Conservation (phyloP, 2,329 filamentous ascomycete genomes). For the Talaromyces sp. region DNA sequence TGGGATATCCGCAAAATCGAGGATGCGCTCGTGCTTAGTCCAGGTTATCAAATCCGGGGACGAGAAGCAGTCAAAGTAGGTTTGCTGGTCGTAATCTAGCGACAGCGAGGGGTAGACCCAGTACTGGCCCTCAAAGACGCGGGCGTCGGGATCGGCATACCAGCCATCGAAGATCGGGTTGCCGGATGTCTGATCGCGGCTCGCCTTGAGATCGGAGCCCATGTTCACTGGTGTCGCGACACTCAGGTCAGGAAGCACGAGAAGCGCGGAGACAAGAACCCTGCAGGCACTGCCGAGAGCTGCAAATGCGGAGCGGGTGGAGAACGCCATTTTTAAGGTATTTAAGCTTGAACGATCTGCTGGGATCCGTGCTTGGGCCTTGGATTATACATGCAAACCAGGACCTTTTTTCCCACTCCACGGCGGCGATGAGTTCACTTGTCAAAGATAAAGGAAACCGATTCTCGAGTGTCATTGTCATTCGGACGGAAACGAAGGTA, state of each 20-base stretch:
- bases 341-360: neutral
- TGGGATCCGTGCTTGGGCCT: neutral
- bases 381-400: neutral
- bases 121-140: constrained; percentile 41
- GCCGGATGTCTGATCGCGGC: constrained; percentile 10
- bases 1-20: constrained; percentile 33
- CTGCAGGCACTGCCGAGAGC: neutral
- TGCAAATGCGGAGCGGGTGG: constrained; percentile 7
- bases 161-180: constrained; percentile 46
- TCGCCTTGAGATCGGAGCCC: neutral
- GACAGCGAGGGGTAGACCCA: constrained; percentile 48
- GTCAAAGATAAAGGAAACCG: neutral
- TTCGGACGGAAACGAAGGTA: neutral
- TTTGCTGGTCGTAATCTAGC: constrained; percentile 41
- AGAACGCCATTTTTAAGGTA: constrained; percentile 1
- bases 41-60: constrained; percentile 45
- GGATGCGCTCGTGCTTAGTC: constrained; percentile 42
- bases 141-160: constrained; percentile 49
- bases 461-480: neutral
- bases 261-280: neutral
- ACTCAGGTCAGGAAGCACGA: neutral
- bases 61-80: constrained; percentile 48
- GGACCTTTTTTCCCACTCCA: neutral
- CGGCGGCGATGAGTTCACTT: neutral
- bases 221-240: neutral